These are phyloP conservation scores for Pleurotus pulmonarius DNA, from an alignment of 768 basidiomycete species.

Conservation along the genomic window DNA sequence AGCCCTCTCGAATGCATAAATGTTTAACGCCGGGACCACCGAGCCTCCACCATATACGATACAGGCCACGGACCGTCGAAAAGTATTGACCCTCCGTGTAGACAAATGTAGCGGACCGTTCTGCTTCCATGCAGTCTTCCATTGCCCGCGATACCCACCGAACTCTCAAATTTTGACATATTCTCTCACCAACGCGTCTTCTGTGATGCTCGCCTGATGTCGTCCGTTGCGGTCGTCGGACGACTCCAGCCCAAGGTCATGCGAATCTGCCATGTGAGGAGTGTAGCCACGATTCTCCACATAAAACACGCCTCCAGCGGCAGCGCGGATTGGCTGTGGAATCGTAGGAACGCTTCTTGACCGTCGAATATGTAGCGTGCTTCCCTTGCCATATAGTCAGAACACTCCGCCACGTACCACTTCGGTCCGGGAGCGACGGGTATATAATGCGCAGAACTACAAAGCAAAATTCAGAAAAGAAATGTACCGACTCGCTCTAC, in stretches of 20 bases:
- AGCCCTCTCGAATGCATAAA: no score
- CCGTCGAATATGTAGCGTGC: background rate
- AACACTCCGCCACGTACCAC: background rate
- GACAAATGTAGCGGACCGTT: no score
- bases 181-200: no score
- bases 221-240: no score
- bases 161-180: no score
- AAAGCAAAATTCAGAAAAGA: background rate
- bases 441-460: background rate
- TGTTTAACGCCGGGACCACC: no score
- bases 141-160: no score
- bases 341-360: background rate
- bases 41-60: no score
- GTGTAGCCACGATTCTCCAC: background rate
- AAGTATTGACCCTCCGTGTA: no score
- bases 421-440: background rate
- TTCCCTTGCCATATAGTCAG: background rate
- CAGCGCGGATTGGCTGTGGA: background rate
- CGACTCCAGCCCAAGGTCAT: background rate
- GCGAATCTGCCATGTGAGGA: constrained; percentile 1
- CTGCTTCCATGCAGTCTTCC: no score
- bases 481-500: background rate
- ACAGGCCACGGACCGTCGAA: no score
- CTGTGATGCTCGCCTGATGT: no score
- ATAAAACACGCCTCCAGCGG: background rate